These are phyloP conservation scores for Botrytis tulipae DNA, from an alignment of 2,329 filamentous ascomycete species.

Conservation along the genomic window DNA sequence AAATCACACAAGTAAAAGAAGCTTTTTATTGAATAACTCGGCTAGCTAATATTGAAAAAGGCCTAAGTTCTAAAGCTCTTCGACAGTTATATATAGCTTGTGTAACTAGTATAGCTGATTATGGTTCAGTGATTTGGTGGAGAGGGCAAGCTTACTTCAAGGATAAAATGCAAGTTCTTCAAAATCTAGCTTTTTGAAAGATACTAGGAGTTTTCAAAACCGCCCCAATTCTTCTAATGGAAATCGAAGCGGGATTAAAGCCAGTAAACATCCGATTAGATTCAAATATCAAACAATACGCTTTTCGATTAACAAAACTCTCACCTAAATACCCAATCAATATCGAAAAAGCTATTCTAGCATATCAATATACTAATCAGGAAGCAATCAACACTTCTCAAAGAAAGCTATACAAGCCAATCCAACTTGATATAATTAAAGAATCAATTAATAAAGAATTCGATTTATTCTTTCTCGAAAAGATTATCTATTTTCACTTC, in stretches of 20 bases:
- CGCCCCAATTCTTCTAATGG: not conserved
- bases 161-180: not conserved
- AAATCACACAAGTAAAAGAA: not conserved
- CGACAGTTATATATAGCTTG: not conserved
- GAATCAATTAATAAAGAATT: too few relatives aligned
- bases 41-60: not conserved
- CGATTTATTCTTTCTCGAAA: too few relatives aligned
- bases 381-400: too few relatives aligned
- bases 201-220: not conserved
- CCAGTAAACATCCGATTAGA: not conserved
- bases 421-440: too few relatives aligned
- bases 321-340: not conserved
- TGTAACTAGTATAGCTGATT: not conserved
- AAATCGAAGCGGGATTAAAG: not conserved
- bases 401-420: too few relatives aligned
- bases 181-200: not conserved
- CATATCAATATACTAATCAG: too few relatives aligned
- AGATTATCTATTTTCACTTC: too few relatives aligned
- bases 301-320: not conserved
- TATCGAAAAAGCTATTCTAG: too few relatives aligned
- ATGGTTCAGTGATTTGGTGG: not conserved
- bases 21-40: not conserved
- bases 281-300: not conserved
- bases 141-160: not conserved
- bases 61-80: not conserved